Evolutionary conservation across 2,329 filamentous ascomycete genomes (phyloP).

Genomic region (Phaeosphaeria sp.): DNA sequence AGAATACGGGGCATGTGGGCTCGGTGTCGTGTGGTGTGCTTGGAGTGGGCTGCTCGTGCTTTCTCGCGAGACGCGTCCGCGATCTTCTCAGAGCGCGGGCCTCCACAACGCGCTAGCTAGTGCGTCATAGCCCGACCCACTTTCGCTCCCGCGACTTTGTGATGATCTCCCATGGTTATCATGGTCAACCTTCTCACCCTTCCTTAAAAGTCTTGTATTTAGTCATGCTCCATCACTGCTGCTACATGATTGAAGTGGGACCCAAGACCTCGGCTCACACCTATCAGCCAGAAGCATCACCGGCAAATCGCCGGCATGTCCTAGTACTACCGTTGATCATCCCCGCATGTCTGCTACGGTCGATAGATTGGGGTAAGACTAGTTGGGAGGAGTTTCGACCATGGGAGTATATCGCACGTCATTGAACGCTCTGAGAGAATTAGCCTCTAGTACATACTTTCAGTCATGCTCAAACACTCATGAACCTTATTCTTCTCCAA

Average conservation of each 20-base stretch:
- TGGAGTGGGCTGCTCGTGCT: conserved; percentile 13
- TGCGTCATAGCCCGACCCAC: conserved; percentile 3
- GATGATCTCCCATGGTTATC: background rate
- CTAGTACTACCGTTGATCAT: background rate
- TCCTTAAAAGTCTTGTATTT: no score
- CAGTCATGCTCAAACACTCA: background rate
- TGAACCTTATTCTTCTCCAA: background rate
- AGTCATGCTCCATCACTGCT: no score
- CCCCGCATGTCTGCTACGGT: background rate
- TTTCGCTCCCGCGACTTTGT: background rate
- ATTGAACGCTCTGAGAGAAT: background rate
- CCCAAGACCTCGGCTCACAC: no score
- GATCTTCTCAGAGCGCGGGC: background rate
- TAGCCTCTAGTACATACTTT: background rate
- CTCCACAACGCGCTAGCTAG: conserved; percentile 21
- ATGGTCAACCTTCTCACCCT: background rate
- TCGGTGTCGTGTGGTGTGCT: background rate
- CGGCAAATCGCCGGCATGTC: background rate
- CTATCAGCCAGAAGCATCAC: background rate
- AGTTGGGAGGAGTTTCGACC: background rate
- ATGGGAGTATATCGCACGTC: background rate
- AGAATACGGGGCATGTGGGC: conserved; percentile 4
- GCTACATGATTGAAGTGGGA: no score
- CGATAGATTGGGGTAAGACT: background rate
- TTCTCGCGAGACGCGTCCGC: conserved; percentile 23